These are phyloP conservation scores for Cryomyces antarcticus DNA, from an alignment of 495 filamentous ascomycete species.

Conservation along the genomic window DNA sequence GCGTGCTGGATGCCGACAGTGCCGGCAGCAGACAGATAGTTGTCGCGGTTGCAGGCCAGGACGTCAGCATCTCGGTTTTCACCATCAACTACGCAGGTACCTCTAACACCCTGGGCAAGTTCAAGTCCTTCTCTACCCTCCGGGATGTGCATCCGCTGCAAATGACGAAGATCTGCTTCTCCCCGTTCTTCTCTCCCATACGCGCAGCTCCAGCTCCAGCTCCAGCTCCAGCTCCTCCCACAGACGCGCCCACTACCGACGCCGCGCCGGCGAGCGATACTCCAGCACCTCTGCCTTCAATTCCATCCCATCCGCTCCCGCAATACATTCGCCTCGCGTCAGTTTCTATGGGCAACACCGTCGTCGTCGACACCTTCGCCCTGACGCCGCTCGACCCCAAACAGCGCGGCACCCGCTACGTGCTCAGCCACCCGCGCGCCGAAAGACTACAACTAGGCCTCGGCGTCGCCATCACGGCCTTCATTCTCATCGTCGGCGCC, in stretches of 20 bases:
- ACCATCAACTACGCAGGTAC: conserved; percentile 32
- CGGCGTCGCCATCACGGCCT: conserved; percentile 27
- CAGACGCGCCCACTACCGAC: conserved; percentile 13
- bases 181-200: conserved; percentile 43
- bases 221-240: neutral
- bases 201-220: too few species aligned
- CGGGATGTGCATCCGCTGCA: conserved; percentile 59
- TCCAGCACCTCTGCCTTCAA: neutral
- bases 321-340: conserved; percentile 66
- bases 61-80: conserved; percentile 58
- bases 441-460: conserved; percentile 26
- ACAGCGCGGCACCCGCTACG: conserved; percentile 39
- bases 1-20: conserved; percentile 31
- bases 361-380: conserved; percentile 67
- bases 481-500: conserved; percentile 33
- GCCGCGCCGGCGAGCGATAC: too few species aligned
- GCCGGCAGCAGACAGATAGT: conserved; percentile 44
- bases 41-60: conserved; percentile 66
- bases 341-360: conserved; percentile 64
- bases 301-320: too few species aligned
- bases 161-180: conserved; percentile 72
- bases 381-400: conserved; percentile 32
- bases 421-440: conserved; percentile 37
- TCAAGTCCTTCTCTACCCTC: conserved; percentile 42
- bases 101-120: conserved; percentile 31